Percentiles rank a stretch among this genome's conserved stretches.
phyloP scores from a whole-genome alignment of 371 early-diverging fungal genomes.

The Dinochytrium kinnereticum region DNA sequence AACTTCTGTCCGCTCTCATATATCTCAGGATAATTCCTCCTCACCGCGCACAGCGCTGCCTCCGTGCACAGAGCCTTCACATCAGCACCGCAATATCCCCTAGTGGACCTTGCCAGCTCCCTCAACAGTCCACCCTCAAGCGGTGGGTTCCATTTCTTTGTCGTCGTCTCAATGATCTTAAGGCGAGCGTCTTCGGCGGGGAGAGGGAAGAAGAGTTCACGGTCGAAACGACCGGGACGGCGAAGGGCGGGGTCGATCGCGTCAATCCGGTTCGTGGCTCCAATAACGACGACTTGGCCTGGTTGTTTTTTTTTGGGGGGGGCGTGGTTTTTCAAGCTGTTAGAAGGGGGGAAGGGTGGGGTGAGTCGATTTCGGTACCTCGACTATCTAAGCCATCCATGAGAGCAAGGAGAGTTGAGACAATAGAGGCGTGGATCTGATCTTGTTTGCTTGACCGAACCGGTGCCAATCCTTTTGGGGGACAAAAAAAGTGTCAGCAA shows the following conservation, averaged over 20 bases:
- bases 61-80: slow-evolving; percentile 81
- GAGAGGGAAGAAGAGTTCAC: slow-evolving; percentile 74
- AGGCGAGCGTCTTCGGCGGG: slow-evolving; percentile 76
- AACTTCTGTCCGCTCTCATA: slow-evolving; percentile 61
- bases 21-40: slow-evolving; percentile 65
- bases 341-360: background rate
- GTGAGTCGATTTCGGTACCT: slow-evolving; percentile 45
- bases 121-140: slow-evolving; percentile 59
- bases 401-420: slow-evolving; percentile 94
- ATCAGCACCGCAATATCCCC: slow-evolving; percentile 98
- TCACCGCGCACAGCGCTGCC: slow-evolving; percentile 74
- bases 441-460: slow-evolving; percentile 66
- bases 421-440: slow-evolving; percentile 73
- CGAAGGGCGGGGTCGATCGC: slow-evolving; percentile 96
- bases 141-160: slow-evolving; percentile 63
- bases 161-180: slow-evolving; percentile 75
- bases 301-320: background rate
- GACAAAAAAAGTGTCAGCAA: slow-evolving; percentile 31
- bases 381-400: slow-evolving; percentile 92
- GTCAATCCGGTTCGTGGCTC: slow-evolving; percentile 97
- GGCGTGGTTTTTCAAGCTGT: background rate
- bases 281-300: slow-evolving; percentile 89
- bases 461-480: slow-evolving; percentile 62
- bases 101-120: slow-evolving; percentile 69
- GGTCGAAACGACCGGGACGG: slow-evolving; percentile 96